Base-by-base conservation (phyloP, 805 yeast genomes). In the Wickerhamomyces xylosicus region DNA sequence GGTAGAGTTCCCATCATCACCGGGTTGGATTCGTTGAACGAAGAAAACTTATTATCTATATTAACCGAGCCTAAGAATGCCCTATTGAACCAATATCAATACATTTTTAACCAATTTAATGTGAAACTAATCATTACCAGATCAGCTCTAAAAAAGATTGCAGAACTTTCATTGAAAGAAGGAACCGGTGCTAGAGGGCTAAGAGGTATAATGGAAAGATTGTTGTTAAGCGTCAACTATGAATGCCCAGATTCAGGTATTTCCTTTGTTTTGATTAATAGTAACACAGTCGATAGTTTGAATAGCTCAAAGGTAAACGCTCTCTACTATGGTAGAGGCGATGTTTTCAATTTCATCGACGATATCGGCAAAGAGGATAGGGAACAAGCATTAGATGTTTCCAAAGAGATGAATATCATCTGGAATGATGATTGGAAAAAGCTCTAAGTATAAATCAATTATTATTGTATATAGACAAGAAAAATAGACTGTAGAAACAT, bases 131-230 rank as follows among this genome's bases (percentile, higher is more conserved):
- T 65, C 8, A 63, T 76, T 16, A 74, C 80, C 0, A 56, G 55
- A 6, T 61, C 62, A 11, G 80, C 81, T 0, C 51, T 74, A 9
- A 45, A 55, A n/a, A 59, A 54, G 31, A 66, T 76, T 14, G 76
- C 81, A 0, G 58, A 60, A 19, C 47, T 69, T 18, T 74, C 81
- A 0, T 47, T 71, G 27, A 54, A 58, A 20, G 74, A 70, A 44
- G 77, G 77, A 3, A 74, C 79, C 0, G 82, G 82, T 22, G 82
- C 81, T 0, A 62, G 82, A 48, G 81, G 81, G 0, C 50, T 76
- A 21, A 59, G 78, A 45, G 69, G 74, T 2, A 69, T 74, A 5
- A 61, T 76, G 67, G 80, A 74, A 41, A 63, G 71, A 39, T 41
- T 74, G 15, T 49, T 74, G 18, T 52, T 74, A 15, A 62, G 65